Evolutionary conservation across 202 grass and related monocot species (phyloP).

Genomic region (Sporobolus alterniflorus): DNA sequence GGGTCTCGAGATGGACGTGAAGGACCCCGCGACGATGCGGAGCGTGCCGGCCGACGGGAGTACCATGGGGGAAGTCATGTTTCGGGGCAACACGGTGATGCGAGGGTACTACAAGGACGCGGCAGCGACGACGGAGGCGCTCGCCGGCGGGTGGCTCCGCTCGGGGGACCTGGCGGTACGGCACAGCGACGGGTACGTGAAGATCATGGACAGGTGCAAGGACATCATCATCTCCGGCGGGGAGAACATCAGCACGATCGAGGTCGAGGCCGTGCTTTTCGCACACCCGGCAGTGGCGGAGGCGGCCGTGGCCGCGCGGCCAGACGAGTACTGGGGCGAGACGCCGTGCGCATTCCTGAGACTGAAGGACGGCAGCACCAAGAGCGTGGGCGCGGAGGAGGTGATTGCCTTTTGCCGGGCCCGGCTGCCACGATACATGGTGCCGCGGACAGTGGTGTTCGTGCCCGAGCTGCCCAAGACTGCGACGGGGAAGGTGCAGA

Average conservation of each 20-base stretch:
- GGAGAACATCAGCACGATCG: conserved; percentile 75
- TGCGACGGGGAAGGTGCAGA: conserved; percentile 84
- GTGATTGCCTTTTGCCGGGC: conserved; percentile 65
- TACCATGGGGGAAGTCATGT: conserved; percentile 60
- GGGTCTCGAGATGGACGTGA: conserved; percentile 56
- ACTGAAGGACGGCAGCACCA: conserved; percentile 44
- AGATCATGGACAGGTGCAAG: conserved; percentile 65
- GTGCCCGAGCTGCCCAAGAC: conserved; percentile 79
- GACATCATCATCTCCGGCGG: conserved; percentile 85
- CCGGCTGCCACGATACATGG: conserved; percentile 72
- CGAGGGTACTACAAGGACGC: conserved; percentile 64
- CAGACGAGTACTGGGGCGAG: conserved; percentile 63
- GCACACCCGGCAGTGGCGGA: conserved; percentile 51
- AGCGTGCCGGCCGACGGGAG: conserved; percentile 54
- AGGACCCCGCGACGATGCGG: conserved; percentile 54
- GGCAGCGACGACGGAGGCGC: conserved; percentile 46
- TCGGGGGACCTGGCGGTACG: conserved; percentile 55
- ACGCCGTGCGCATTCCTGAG: conserved; percentile 59
- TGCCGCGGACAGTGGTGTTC: conserved; percentile 67
- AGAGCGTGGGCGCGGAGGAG: conserved; percentile 35
- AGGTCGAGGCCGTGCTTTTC: conserved; percentile 55
- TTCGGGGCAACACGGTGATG: conserved; percentile 72
- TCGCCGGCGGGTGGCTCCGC: conserved; percentile 57
- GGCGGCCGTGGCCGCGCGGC: conserved; percentile 49
- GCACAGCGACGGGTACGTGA: conserved; percentile 56